Percentiles rank a stretch among this genome's conserved stretches.
phyloP scores from a whole-genome alignment of 495 filamentous ascomycete genomes.

The Hypoxylon fragiforme region DNA sequence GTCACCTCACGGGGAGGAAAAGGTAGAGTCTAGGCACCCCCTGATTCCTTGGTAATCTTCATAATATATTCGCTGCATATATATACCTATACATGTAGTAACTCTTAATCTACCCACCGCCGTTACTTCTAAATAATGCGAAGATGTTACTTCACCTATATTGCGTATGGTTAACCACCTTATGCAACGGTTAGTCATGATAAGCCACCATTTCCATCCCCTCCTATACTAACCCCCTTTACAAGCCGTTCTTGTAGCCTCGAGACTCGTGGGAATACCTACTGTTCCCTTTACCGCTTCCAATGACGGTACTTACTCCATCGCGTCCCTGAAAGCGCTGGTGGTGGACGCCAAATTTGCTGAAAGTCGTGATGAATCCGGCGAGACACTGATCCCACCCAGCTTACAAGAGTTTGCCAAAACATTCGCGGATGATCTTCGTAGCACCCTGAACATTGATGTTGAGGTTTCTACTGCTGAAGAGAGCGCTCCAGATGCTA shows the following conservation, averaged over 20 bases:
- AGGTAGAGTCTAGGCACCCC: not conserved
- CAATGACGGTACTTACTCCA: constrained; percentile 31
- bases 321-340: constrained; percentile 41
- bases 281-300: constrained; percentile 42
- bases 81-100: too few species aligned
- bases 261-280: constrained; percentile 41
- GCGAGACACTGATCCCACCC: constrained; percentile 55
- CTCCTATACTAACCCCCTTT: constrained; percentile 2
- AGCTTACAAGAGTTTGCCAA: constrained; percentile 47
- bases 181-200: constrained; percentile 17
- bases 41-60: not conserved
- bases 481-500: constrained; percentile 31
- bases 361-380: constrained; percentile 39
- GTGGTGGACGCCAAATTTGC: constrained; percentile 49
- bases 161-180: constrained; percentile 9
- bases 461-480: constrained; percentile 29
- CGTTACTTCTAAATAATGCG: not conserved
- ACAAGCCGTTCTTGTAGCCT: constrained; percentile 15
- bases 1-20: not conserved
- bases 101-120: not conserved
- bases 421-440: constrained; percentile 48
- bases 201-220: not conserved
- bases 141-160: constrained; percentile 3
- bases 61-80: not conserved
- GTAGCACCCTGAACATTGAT: constrained; percentile 34